Evolutionary conservation across 228 moss, liverwort and hornwort genomes (phyloP).

Genomic region (Sphagnum magellanicum): DNA sequence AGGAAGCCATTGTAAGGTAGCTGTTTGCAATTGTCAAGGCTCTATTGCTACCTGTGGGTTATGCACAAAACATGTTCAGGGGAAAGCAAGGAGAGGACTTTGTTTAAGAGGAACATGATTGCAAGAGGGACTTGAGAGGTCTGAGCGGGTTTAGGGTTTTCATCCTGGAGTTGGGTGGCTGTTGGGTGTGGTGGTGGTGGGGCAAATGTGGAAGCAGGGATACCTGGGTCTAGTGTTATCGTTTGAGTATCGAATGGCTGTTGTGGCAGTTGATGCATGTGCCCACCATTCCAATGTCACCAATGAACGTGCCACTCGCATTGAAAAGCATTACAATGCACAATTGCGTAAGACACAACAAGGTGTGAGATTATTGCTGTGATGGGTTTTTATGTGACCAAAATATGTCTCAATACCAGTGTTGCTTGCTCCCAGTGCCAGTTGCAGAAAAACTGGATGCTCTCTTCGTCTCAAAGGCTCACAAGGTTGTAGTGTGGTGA

Average conservation of each 20-base stretch:
- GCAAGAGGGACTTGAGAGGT: too few relatives aligned
- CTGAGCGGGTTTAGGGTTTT: too few relatives aligned
- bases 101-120: too few relatives aligned
- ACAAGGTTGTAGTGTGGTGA: neutral
- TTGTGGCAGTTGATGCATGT: conserved; percentile 54
- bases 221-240: conserved; percentile 58
- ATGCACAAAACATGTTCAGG: too few relatives aligned
- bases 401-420: too few relatives aligned
- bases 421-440: too few relatives aligned
- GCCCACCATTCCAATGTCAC: conserved; percentile 62
- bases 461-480: neutral
- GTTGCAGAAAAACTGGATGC: neutral
- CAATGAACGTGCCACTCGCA: conserved; percentile 46
- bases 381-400: neutral
- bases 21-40: too few relatives aligned
- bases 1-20: neutral
- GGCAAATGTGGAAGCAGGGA: conserved; percentile 23
- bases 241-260: conserved; percentile 44
- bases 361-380: conserved; percentile 9
- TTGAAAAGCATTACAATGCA: conserved; percentile 54
- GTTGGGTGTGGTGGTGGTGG: neutral
- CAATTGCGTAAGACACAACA: conserved; percentile 26
- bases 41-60: too few relatives aligned
- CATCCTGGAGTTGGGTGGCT: too few relatives aligned
- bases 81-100: too few relatives aligned